A percentile compares a stretch with the other conserved stretches of the same genome.
Conservation (phyloP, 306 rosid genomes). For the Acmispon strigosus region DNA sequence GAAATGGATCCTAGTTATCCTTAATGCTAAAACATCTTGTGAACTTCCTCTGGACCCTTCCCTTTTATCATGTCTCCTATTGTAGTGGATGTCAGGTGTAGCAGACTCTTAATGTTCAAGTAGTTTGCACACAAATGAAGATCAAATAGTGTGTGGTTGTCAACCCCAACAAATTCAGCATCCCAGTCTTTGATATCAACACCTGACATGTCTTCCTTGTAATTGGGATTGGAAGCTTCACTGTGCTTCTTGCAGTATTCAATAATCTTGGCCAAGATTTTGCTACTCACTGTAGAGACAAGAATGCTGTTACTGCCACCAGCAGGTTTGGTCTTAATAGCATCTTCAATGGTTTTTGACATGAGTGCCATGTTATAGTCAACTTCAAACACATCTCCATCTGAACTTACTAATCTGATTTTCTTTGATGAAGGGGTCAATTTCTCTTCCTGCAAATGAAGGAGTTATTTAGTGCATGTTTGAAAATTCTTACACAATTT, state of each 20-base stretch:
- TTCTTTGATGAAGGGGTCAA: conserved; percentile 29
- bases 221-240: too few species aligned
- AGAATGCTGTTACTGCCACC: conserved; percentile 34
- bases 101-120: too few species aligned
- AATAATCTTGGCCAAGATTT: conserved; percentile 47
- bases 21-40: conserved; percentile 38
- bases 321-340: conserved; percentile 37
- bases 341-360: conserved; percentile 47
- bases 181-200: conserved; percentile 46
- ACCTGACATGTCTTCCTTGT: conserved; percentile 14
- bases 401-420: conserved; percentile 46
- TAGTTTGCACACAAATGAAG: conserved; percentile 54
- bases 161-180: conserved; percentile 41
- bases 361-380: conserved; percentile 46
- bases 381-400: conserved; percentile 52
- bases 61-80: conserved; percentile 50
- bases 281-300: conserved; percentile 41
- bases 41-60: conserved; percentile 47
- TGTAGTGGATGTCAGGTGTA: conserved; percentile 30
- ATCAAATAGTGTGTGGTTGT: conserved; percentile 42
- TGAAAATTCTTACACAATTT: too few species aligned
- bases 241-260: conserved; percentile 54
- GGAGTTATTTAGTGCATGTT: too few species aligned
- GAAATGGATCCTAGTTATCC: conserved; percentile 21
- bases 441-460: conserved; percentile 13